phyloP scores from a whole-genome alignment of 225 moss, liverwort and hornwort species.

The Climacium dendroides region DNA sequence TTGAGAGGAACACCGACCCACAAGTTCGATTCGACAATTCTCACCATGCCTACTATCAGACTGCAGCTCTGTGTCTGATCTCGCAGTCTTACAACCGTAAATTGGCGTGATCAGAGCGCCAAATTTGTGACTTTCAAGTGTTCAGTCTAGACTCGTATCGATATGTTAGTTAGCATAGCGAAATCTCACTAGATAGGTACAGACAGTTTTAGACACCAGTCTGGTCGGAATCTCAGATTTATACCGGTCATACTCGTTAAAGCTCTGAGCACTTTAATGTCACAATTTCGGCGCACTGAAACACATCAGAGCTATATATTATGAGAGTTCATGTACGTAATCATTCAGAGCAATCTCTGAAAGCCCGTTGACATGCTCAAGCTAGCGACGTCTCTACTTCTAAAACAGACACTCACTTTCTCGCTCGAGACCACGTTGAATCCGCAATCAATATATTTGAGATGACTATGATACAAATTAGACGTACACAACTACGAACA shows the following conservation, averaged over 20 bases:
- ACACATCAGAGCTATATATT: no score
- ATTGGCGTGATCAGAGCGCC: background rate
- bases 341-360: background rate
- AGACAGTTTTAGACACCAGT: no score
- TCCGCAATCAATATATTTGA: background rate
- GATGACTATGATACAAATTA: background rate
- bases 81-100: background rate
- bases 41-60: background rate
- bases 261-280: background rate
- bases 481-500: background rate
- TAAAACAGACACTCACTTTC: background rate
- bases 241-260: no score
- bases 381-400: background rate
- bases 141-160: background rate
- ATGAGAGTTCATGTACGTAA: background rate
- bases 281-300: background rate
- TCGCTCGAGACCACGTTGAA: background rate
- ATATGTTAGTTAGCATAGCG: background rate
- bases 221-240: background rate
- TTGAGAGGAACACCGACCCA: background rate
- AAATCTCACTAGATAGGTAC: background rate
- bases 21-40: background rate
- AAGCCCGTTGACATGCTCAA: background rate
- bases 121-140: background rate
- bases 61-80: background rate